These are phyloP conservation scores for Paecilomyces dactylethromorphus DNA, from an alignment of 2,329 filamentous ascomycete species.

Conservation along the genomic window DNA sequence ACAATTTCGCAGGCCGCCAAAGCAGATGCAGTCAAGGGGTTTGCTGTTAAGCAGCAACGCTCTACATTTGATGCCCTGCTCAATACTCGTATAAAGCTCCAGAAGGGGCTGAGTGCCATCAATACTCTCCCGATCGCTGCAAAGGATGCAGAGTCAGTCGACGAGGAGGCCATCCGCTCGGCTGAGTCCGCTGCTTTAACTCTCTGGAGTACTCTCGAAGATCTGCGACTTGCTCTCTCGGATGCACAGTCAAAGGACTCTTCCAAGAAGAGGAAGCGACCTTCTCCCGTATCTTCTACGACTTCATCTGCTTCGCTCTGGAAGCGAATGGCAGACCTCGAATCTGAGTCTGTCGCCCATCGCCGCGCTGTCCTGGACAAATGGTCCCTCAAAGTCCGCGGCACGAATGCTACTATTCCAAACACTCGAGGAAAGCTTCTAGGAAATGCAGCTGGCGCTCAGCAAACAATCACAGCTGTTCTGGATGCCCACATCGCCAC, in stretches of 20 bases:
- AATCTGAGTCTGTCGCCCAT: constrained; percentile 52
- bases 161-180: constrained; percentile 54
- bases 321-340: constrained; percentile 61
- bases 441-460: constrained; percentile 41
- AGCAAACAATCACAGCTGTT: constrained; percentile 45
- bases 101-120: constrained; percentile 77
- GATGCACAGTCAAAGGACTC: constrained; percentile 27
- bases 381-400: constrained; percentile 77
- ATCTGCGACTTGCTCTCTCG: constrained; percentile 33
- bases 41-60: constrained; percentile 78
- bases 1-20: constrained; percentile 62
- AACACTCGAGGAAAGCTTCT: constrained; percentile 56
- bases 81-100: constrained; percentile 84
- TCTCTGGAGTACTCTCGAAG: constrained; percentile 66
- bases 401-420: constrained; percentile 42
- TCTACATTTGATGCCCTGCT: constrained; percentile 81
- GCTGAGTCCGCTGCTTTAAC: constrained; percentile 81
- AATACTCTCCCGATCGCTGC: constrained; percentile 61
- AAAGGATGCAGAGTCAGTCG: constrained; percentile 33
- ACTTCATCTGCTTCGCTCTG: constrained; percentile 63
- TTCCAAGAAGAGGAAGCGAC: constrained; percentile 42
- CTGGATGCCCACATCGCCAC: constrained; percentile 40
- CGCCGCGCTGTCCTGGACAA: constrained; percentile 74
- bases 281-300: constrained; percentile 39
- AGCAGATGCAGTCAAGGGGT: constrained; percentile 75